phyloP scores from a whole-genome alignment of 108 stramenopile genomes.

The Cyclotella sp. region DNA sequence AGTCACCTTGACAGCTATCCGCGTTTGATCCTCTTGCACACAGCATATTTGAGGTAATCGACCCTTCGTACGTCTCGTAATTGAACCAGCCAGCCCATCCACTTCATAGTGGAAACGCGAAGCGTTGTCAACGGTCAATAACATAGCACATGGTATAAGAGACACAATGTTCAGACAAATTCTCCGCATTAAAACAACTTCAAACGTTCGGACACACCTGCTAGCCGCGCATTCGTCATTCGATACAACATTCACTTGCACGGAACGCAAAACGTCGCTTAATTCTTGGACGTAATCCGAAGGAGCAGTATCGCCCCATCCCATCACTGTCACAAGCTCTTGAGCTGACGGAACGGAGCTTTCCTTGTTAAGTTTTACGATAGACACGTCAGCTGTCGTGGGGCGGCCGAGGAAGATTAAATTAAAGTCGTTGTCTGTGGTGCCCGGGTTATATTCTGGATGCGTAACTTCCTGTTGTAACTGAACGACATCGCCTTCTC shows the following conservation, averaged over 20 bases:
- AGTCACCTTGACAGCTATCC: slow-evolving; percentile 46
- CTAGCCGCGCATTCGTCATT: slow-evolving; percentile 35
- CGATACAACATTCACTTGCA: slow-evolving; percentile 43
- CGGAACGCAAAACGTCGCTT: slow-evolving; percentile 32
- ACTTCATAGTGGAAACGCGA: neutral
- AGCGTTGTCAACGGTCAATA: too few species aligned
- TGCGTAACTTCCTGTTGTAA: slow-evolving; percentile 15
- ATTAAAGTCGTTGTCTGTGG: slow-evolving; percentile 32
- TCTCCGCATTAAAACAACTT: too few species aligned
- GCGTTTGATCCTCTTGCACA: slow-evolving; percentile 40
- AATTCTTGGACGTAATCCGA: slow-evolving; percentile 6
- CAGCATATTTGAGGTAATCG: slow-evolving; percentile 45
- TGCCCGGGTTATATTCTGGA: slow-evolving; percentile 23
- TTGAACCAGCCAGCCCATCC: slow-evolving; percentile 12
- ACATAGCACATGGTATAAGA: too few species aligned
- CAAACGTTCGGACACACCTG: neutral
- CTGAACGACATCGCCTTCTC: slow-evolving; percentile 15
- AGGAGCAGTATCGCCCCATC: slow-evolving; percentile 45
- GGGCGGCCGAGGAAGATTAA: slow-evolving; percentile 15
- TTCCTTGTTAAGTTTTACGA: slow-evolving; percentile 27
- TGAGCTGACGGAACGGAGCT: slow-evolving; percentile 8
- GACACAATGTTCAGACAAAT: neutral
- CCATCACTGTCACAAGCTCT: slow-evolving; percentile 32
- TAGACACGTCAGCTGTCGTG: slow-evolving; percentile 1
- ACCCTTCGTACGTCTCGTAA: slow-evolving; percentile 21